phyloP scores from a whole-genome alignment of 768 basidiomycete genomes.

The Boletus rex-veris region DNA sequence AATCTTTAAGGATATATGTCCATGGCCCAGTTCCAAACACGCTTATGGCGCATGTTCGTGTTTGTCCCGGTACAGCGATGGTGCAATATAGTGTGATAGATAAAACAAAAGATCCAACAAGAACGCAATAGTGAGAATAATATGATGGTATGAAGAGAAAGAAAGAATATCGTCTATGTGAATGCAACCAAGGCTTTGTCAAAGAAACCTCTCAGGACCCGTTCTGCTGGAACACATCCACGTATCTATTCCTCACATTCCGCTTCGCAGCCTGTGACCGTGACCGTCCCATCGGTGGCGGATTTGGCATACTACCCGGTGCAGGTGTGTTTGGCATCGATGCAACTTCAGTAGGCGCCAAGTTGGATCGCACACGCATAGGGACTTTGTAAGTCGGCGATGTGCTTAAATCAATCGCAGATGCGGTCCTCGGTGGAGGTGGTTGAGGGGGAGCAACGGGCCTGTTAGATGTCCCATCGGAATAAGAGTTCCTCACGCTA shows the following conservation, averaged over 20 bases:
- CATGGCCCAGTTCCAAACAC: neutral
- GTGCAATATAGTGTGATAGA: conserved; percentile 18
- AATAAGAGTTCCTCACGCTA: conserved; percentile 39
- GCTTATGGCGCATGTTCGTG: neutral
- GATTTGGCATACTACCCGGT: conserved; percentile 16
- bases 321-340: conserved; percentile 35
- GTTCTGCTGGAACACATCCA: conserved; percentile 80
- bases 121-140: conserved; percentile 12
- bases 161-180: conserved; percentile 5
- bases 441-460: conserved; percentile 7
- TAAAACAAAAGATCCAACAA: conserved; percentile 20
- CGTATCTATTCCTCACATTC: conserved; percentile 78
- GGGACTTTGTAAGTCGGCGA: conserved; percentile 51
- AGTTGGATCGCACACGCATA: conserved; percentile 61
- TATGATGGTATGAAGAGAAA: conserved; percentile 16
- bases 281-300: conserved; percentile 45
- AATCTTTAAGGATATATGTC: neutral
- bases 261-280: conserved; percentile 65
- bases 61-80: neutral
- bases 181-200: neutral
- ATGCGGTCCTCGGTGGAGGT: conserved; percentile 48
- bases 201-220: conserved; percentile 16
- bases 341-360: conserved; percentile 48
- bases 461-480: conserved; percentile 30
- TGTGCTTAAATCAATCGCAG: conserved; percentile 57